Evolutionary conservation across 768 basidiomycete species (phyloP), one percentile per base, ranked within the genome.

Genomic region (Lentinula guzmanii): DNA sequence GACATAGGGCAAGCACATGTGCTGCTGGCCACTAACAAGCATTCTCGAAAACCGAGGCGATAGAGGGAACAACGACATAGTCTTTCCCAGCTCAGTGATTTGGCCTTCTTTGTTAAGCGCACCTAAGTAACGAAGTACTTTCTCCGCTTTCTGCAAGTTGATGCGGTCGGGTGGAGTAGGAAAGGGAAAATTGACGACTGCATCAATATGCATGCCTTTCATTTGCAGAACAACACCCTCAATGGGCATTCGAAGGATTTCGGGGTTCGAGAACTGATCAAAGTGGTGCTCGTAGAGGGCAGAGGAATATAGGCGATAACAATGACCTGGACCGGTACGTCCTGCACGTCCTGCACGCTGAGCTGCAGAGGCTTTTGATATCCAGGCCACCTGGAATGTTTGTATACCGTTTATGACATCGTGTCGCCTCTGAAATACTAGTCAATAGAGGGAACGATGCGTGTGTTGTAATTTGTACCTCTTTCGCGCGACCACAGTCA

Each of bases 191-290:
- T 98, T 98, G 66, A 93, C 80, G 42, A 98, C 93, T 1, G 93
- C 82, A 68, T 98, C 95, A 62, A 99, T 96, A 69, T 96, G 93
- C 95, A 99, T 98, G 72, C 86, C 88, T 79, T 99, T 99, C 96
- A 99, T 98, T 72, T 98, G 95, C 35, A 98, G 79, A 8, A 98
- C 91, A 24, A 98, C 89, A 1, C 95, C 95, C 67, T 98, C 97
- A 66, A 98, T 96, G 0, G 97, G 95, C 77, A 92, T 94, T 24
- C 95, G 89, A 48, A 94, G 81, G 60, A 98, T 95, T 72, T 99
- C 97, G 2, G 97, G 97, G 61, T 85, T 77, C 0, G 92, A 82
- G 72, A 96, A 96, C 61, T 85, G 75, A 35, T 91, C 88, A 69
- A 98, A 96, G 72, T 96, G 86, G 69, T 95, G 85, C 70, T 98